Evolutionary conservation across 495 filamentous ascomycete species (phyloP).

Genomic region (Podospora bellae-mahoneyi): DNA sequence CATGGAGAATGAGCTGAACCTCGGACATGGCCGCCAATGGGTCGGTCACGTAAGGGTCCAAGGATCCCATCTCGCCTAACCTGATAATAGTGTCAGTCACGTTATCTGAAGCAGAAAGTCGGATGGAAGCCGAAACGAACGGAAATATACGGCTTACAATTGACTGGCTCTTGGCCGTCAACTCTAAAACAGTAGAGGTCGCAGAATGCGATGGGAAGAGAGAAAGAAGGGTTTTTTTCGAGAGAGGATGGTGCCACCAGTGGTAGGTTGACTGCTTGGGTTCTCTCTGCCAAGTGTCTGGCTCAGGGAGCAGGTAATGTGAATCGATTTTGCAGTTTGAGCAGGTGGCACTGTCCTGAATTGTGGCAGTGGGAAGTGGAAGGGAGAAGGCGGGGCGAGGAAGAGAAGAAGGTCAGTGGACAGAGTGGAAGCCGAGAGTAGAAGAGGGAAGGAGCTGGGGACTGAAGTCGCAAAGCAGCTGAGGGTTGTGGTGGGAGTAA

Average conservation of each 20-base stretch:
- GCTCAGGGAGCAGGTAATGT: background rate
- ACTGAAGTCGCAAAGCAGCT: background rate
- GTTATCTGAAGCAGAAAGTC: background rate
- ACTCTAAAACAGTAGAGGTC: background rate
- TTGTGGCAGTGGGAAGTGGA: background rate
- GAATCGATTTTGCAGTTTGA: background rate
- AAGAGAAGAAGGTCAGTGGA: no score
- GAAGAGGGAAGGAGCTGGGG: background rate
- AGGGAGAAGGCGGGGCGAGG: no score
- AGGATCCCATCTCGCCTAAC: background rate
- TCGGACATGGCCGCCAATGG: conserved; percentile 17
- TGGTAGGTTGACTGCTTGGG: background rate
- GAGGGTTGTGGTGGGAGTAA: background rate
- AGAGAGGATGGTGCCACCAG: no score
- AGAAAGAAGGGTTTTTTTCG: no score
- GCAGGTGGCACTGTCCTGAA: background rate
- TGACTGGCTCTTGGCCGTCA: background rate
- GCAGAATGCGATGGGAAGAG: background rate
- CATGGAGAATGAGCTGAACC: conserved; percentile 29
- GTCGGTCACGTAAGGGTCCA: background rate
- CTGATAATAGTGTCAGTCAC: background rate
- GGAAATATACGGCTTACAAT: background rate
- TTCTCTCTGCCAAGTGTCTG: background rate
- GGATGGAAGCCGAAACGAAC: background rate
- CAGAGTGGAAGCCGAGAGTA: background rate